Conservation (phyloP, 495 filamentous ascomycete genomes). For the Viridothelium virens region DNA sequence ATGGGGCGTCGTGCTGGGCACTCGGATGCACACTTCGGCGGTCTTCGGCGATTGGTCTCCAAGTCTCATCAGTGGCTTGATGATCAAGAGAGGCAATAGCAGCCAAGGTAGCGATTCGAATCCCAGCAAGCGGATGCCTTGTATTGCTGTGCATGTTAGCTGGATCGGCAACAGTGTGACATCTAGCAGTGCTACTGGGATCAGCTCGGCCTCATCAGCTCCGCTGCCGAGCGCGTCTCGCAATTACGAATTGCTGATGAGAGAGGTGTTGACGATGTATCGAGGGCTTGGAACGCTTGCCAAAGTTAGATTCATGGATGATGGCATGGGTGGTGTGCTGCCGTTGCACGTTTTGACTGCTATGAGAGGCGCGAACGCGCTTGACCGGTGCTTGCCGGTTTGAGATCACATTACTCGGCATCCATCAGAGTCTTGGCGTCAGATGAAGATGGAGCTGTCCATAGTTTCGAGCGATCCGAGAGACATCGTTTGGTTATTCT, state of each 20-base stretch:
- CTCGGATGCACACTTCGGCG: conserved; percentile 61
- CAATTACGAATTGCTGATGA: conserved; percentile 53
- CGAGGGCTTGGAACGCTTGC: conserved; percentile 67
- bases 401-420: not conserved
- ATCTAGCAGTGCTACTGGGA: not conserved
- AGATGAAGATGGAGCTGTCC: too few species aligned
- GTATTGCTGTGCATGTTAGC: conserved; percentile 32
- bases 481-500: too few species aligned
- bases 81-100: conserved; percentile 63
- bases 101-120: conserved; percentile 16
- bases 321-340: conserved; percentile 53
- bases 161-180: conserved; percentile 37
- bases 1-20: conserved; percentile 66
- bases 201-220: conserved; percentile 30
- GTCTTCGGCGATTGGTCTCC: conserved; percentile 57
- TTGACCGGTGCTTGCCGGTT: conserved; percentile 35
- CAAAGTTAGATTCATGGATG: conserved; percentile 57
- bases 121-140: conserved; percentile 7
- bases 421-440: too few species aligned
- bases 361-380: conserved; percentile 53
- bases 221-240: conserved; percentile 42
- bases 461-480: not conserved
- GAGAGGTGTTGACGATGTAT: conserved; percentile 68
- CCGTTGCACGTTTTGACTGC: conserved; percentile 87
- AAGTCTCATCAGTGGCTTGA: conserved; percentile 62